phyloP scores from a whole-genome alignment of 768 basidiomycete genomes.

The Rhodotorula toruloides region DNA sequence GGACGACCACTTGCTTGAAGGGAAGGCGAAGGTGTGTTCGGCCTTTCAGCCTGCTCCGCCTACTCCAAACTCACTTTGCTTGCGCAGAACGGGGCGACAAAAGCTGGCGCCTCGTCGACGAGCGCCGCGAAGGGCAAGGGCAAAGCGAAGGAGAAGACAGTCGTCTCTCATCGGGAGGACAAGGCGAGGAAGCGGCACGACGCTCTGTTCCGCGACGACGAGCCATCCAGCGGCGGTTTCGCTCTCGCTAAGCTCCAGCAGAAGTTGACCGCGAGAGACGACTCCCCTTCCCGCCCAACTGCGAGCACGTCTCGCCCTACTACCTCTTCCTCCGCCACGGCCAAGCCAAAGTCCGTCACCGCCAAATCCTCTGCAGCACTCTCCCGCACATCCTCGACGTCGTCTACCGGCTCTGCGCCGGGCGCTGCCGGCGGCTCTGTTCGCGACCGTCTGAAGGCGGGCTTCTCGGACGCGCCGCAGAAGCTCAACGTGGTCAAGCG shows the following conservation, averaged over 20 bases:
- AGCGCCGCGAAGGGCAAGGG: conserved; percentile 5
- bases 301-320: background rate
- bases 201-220: conserved; percentile 33
- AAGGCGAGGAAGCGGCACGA: conserved; percentile 10
- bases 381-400: background rate
- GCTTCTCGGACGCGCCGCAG: conserved; percentile 18
- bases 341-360: background rate
- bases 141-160: conserved; percentile 11
- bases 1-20: conserved; percentile 26
- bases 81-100: background rate
- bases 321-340: background rate
- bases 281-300: background rate
- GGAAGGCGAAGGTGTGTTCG: conserved; percentile 1
- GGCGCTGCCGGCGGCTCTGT: background rate
- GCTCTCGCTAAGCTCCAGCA: conserved; percentile 25
- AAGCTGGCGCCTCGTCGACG: background rate
- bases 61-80: too few relatives aligned
- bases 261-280: background rate
- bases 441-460: conserved; percentile 36
- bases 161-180: conserved; percentile 21
- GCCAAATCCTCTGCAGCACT: background rate
- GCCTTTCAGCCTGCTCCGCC: background rate
- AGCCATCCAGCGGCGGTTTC: conserved; percentile 29
- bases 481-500: conserved; percentile 39
- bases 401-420: background rate